A percentile compares a stretch with the other conserved stretches of the same genome.
Conservation (phyloP, 108 stramenopile genomes). For the Fragilaria crotonensis region DNA sequence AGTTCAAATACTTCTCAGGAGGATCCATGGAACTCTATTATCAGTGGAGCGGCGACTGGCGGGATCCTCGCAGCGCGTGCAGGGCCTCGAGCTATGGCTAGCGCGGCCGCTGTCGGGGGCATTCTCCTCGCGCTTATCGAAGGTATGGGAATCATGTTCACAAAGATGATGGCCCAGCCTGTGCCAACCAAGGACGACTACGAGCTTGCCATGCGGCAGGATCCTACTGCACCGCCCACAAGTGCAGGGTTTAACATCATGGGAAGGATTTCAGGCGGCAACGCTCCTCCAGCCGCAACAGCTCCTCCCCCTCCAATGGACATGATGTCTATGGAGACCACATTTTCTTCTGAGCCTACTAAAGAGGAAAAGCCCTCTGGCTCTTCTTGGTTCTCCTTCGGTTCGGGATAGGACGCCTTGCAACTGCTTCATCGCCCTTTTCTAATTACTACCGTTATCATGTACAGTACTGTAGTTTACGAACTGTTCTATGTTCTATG, state of each 20-base stretch:
- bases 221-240: slow-evolving; percentile 86
- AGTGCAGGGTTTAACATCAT: slow-evolving; percentile 65
- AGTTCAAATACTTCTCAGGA: too few relatives aligned
- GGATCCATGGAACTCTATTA: slow-evolving; percentile 98
- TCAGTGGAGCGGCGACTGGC: slow-evolving; percentile 91
- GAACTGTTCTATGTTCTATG: too few relatives aligned
- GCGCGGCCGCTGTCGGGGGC: slow-evolving; percentile 90
- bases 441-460: too few relatives aligned
- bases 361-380: neutral
- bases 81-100: slow-evolving; percentile 93
- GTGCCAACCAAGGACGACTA: slow-evolving; percentile 39
- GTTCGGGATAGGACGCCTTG: too few relatives aligned
- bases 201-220: slow-evolving; percentile 30
- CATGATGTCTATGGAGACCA: neutral
- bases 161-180: slow-evolving; percentile 39
- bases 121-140: slow-evolving; percentile 95
- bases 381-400: neutral
- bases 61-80: slow-evolving; percentile 92
- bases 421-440: too few relatives aligned
- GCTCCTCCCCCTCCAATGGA: slow-evolving; percentile 2
- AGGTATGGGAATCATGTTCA: slow-evolving; percentile 90
- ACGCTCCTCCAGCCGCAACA: slow-evolving; percentile 7
- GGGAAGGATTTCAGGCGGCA: slow-evolving; percentile 17
- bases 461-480: too few relatives aligned
- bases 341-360: neutral